A percentile compares a stretch with the other conserved stretches of the same genome.
Evolutionary conservation across 2,329 filamentous ascomycete genomes (phyloP).

Genomic region (Epichloe coenophiala): DNA sequence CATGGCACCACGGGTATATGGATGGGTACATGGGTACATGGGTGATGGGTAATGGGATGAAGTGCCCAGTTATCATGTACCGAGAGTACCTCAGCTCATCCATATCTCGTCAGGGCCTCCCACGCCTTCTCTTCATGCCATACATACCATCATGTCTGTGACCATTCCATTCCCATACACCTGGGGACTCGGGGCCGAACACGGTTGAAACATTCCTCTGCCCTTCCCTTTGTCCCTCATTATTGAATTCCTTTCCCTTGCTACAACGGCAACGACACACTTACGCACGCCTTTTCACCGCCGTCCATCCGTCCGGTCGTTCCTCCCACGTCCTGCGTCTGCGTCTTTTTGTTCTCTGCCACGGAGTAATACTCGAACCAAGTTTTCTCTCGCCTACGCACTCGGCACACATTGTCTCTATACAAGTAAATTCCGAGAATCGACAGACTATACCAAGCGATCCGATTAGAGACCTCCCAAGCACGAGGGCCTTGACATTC

Average conservation of each 20-base stretch:
- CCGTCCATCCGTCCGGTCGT: not conserved
- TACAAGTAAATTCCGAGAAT: not conserved
- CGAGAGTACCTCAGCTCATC: too few relatives aligned
- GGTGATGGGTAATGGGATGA: not conserved
- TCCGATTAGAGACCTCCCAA: not conserved
- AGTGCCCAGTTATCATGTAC: not conserved
- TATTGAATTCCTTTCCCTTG: conserved; percentile 9
- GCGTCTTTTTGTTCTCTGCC: not conserved
- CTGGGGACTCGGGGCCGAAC: not conserved
- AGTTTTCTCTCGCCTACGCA: not conserved
- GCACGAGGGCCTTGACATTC: too few relatives aligned
- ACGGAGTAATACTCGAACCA: too few relatives aligned
- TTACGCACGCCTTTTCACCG: not conserved
- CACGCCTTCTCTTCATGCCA: conserved; percentile 2
- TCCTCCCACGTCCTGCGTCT: not conserved
- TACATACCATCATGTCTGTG: not conserved
- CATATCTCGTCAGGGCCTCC: conserved; percentile 4
- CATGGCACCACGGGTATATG: too few relatives aligned
- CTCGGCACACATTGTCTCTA: not conserved
- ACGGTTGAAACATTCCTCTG: conserved; percentile 6
- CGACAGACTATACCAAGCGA: not conserved
- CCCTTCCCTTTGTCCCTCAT: conserved; percentile 2
- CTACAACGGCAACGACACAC: conserved; percentile 3
- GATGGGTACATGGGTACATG: too few relatives aligned
- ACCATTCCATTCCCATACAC: conserved; percentile 2